These are phyloP conservation scores for Neostapfia colusana DNA, from an alignment of 176 grass and related monocot species.

Conservation along the genomic window DNA sequence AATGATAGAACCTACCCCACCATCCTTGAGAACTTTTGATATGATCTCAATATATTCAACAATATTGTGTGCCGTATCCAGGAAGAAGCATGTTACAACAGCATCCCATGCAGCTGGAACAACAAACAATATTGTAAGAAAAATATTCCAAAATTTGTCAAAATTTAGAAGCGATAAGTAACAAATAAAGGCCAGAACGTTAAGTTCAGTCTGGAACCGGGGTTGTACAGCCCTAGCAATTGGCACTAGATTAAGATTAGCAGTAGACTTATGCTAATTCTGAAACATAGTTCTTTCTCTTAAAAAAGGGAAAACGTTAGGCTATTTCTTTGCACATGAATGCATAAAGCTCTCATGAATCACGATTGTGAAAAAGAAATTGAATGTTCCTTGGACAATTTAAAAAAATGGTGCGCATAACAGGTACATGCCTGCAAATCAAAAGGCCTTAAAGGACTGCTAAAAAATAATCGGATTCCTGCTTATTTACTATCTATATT, in stretches of 20 bases:
- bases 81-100: conserved; percentile 95
- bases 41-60: conserved; percentile 97
- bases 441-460: background rate
- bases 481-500: conserved; percentile 5
- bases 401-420: background rate
- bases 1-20: conserved; percentile 65
- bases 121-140: conserved; percentile 19
- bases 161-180: conserved; percentile 26
- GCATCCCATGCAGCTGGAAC: conserved; percentile 90
- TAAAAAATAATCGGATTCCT: conserved; percentile 7
- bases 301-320: background rate
- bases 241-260: background rate
- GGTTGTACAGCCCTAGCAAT: background rate
- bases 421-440: background rate
- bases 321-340: conserved; percentile 6
- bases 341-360: background rate
- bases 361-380: background rate
- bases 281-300: conserved; percentile 6
- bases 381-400: background rate
- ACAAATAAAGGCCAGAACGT: conserved; percentile 20
- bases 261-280: conserved; percentile 5
- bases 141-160: background rate
- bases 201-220: background rate
- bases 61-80: conserved; percentile 93
- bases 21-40: conserved; percentile 87